phyloP scores from a whole-genome alignment of 352 stramenopile species.

The Thalassiosira sp. region DNA sequence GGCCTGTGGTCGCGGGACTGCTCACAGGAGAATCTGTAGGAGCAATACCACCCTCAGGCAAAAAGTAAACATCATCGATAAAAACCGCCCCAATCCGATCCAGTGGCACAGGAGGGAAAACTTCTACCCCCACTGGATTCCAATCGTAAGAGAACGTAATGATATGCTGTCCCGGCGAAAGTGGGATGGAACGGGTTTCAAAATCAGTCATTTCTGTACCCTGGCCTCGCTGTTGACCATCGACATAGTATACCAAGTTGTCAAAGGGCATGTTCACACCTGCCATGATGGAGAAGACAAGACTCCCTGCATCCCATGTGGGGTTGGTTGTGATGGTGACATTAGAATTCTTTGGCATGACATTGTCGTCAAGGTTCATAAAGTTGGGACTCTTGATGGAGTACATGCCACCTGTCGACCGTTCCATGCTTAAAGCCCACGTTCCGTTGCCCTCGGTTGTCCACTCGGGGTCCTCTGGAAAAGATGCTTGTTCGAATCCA shows the following conservation, averaged over 20 bases:
- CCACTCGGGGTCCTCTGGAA: constrained; percentile 23
- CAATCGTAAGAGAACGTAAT: constrained; percentile 17
- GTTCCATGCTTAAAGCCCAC: constrained; percentile 15
- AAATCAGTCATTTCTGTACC: background rate
- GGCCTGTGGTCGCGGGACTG: too few relatives aligned
- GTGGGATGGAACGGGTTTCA: background rate
- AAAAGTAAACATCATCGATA: constrained; percentile 32
- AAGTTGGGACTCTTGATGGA: constrained; percentile 18
- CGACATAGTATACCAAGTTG: constrained; percentile 16
- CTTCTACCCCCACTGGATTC: constrained; percentile 1
- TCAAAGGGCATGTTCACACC: constrained; percentile 15
- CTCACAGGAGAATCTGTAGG: background rate
- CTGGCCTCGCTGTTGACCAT: constrained; percentile 8
- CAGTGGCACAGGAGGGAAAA: constrained; percentile 2
- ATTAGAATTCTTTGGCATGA: background rate
- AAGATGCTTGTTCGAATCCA: constrained; percentile 11
- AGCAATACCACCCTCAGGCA: constrained; percentile 1
- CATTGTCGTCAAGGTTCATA: background rate
- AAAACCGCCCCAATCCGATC: constrained; percentile 16
- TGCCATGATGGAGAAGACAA: constrained; percentile 12
- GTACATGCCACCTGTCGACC: constrained; percentile 9
- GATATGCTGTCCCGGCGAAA: constrained; percentile 12
- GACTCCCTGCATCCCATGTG: background rate
- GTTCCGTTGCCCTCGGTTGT: constrained; percentile 9
- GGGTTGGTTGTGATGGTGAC: constrained; percentile 12